These are phyloP conservation scores for Taiozyma onychis DNA, from an alignment of 1,139 yeast species.

Conservation along the genomic window DNA sequence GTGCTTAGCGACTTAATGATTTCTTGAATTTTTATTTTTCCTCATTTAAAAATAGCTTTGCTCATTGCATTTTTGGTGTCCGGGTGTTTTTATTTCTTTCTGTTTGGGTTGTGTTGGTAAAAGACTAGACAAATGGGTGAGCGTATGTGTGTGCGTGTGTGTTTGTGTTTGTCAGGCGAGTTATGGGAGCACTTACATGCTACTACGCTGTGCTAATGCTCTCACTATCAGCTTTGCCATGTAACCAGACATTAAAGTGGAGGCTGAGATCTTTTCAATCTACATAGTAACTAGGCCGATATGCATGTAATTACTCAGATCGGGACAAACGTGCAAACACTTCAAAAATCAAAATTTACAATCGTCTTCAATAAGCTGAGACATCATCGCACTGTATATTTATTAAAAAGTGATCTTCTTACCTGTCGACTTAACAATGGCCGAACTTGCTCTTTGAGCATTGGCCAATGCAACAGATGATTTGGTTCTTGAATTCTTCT, in stretches of 20 bases:
- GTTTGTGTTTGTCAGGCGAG: too few species aligned
- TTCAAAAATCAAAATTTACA: too few species aligned
- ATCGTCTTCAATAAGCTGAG: neutral
- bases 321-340: neutral
- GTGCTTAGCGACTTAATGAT: neutral
- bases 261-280: neutral
- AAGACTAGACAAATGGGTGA: too few species aligned
- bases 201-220: too few species aligned
- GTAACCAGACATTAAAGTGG: neutral
- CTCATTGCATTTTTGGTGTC: neutral
- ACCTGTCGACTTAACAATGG: slow-evolving; percentile 88
- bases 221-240: too few species aligned
- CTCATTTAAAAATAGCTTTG: neutral
- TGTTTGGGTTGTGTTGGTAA: too few species aligned
- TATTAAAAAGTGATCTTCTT: slow-evolving; percentile 68
- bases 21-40: too few species aligned
- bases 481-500: slow-evolving; percentile 32
- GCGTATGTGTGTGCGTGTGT: too few species aligned
- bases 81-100: neutral
- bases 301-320: neutral
- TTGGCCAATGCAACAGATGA: slow-evolving; percentile 85
- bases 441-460: slow-evolving; percentile 88
- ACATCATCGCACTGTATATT: neutral
- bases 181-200: too few species aligned
- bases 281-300: neutral